Percentiles rank a stretch among this genome's conserved stretches.
Evolutionary conservation across 2,329 filamentous ascomycete species (phyloP).

Genomic region (Septoria petroselini): DNA sequence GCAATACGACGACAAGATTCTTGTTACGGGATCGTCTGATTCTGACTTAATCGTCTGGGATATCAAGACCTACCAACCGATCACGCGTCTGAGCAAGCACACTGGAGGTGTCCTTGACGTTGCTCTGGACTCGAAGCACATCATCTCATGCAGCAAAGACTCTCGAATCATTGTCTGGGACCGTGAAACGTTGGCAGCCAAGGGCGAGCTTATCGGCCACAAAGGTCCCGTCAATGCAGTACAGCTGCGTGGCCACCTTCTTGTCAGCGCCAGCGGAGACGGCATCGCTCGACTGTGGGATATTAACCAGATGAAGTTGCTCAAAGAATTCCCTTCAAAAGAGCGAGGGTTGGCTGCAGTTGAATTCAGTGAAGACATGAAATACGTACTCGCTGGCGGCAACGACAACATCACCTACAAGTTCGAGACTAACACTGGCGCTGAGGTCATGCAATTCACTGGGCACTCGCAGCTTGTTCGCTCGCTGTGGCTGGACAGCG

Average conservation of each 20-base stretch:
- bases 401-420: conserved; percentile 96
- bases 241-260: conserved; percentile 85
- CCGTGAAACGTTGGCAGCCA: conserved; percentile 68
- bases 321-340: conserved; percentile 86
- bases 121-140: conserved; percentile 85
- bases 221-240: conserved; percentile 93
- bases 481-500: conserved; percentile 83
- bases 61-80: conserved; percentile 74
- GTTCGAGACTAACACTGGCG: conserved; percentile 88
- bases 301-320: conserved; percentile 78
- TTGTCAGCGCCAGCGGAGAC: conserved; percentile 92
- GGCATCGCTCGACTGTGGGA: conserved; percentile 95
- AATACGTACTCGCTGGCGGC: conserved; percentile 86
- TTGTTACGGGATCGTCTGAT: conserved; percentile 94
- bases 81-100: conserved; percentile 74
- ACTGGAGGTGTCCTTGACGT: conserved; percentile 88
- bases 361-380: conserved; percentile 93
- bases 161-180: conserved; percentile 93
- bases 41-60: conserved; percentile 88
- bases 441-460: conserved; percentile 73
- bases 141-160: conserved; percentile 97
- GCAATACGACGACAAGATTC: conserved; percentile 87
- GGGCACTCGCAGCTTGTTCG: conserved; percentile 85
- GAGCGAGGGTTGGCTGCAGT: conserved; percentile 93
- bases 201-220: conserved; percentile 81